Percentiles rank a stretch among this genome's conserved stretches.
These are phyloP conservation scores for Acacia pycnantha DNA, from an alignment of 331 rosid species.

Conservation along the genomic window DNA sequence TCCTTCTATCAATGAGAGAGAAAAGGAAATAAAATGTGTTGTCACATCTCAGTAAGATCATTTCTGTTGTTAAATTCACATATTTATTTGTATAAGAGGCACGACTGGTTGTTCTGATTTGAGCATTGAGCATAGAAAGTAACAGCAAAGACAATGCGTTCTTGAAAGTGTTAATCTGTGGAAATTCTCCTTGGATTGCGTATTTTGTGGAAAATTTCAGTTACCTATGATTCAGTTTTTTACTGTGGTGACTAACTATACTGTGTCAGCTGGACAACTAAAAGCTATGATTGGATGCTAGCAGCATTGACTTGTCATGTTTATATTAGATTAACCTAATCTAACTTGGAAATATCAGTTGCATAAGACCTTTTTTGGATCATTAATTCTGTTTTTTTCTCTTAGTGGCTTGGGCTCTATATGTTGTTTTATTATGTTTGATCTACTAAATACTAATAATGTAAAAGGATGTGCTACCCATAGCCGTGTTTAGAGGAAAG, in stretches of 20 bases:
- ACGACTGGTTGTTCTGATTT: constrained; percentile 17
- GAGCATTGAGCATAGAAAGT: not conserved
- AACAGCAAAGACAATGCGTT: not conserved
- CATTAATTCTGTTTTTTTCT: not conserved
- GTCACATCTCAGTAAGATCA: not conserved
- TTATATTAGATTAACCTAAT: not conserved
- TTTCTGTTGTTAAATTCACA: constrained; percentile 1
- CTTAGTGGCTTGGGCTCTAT: not conserved
- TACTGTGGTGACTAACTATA: not conserved
- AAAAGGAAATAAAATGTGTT: not conserved
- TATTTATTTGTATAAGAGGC: constrained; percentile 17
- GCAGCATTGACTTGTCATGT: not conserved
- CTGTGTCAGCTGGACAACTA: not conserved
- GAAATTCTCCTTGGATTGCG: not conserved
- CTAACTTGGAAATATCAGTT: not conserved
- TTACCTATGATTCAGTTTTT: not conserved
- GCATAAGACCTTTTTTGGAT: not conserved
- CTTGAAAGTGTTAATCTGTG: constrained; percentile 1
- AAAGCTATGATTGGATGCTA: not conserved
- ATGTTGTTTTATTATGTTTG: not conserved
- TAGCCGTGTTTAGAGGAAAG: not conserved
- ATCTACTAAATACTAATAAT: not conserved
- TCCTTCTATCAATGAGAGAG: not conserved
- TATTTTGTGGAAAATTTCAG: not conserved
- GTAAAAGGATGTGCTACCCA: not conserved